These are phyloP conservation scores for Saccharum hybrid DNA, from an alignment of 202 grass and related monocot species.

Conservation along the genomic window DNA sequence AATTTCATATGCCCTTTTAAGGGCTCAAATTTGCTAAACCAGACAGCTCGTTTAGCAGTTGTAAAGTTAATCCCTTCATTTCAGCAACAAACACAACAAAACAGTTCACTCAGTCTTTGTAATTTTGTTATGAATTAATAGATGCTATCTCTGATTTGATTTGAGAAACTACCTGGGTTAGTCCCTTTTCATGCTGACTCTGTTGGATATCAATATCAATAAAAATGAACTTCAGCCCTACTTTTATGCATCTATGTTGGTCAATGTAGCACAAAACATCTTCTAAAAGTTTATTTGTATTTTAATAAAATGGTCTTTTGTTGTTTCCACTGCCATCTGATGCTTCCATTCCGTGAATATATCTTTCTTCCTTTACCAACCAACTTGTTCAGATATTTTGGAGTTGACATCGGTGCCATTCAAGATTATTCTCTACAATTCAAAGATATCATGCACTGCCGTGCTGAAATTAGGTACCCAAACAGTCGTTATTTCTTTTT, in stretches of 20 bases:
- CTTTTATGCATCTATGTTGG: slow-evolving; percentile 11
- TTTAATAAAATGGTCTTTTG: background rate
- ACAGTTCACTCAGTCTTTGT: background rate
- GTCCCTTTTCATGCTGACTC: background rate
- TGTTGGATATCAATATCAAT: background rate
- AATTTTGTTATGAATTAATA: background rate
- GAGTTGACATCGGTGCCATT: slow-evolving; percentile 80
- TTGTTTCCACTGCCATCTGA: background rate
- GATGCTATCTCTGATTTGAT: background rate
- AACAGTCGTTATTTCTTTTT: slow-evolving; percentile 25
- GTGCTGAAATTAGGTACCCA: slow-evolving; percentile 88
- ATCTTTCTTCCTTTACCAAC: slow-evolving; percentile 54
- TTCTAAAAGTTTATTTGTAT: slow-evolving; percentile 2
- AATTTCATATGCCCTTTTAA: background rate
- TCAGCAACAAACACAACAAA: background rate
- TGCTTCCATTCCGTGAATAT: slow-evolving; percentile 24
- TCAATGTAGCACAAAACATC: background rate
- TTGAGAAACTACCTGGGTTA: background rate
- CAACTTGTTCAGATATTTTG: slow-evolving; percentile 74
- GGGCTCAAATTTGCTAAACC: background rate
- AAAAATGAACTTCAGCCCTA: background rate
- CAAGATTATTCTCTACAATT: slow-evolving; percentile 76
- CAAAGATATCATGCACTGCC: slow-evolving; percentile 83
- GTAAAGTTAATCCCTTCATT: slow-evolving; percentile 21
- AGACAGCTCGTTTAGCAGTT: background rate